Base-by-base conservation (phyloP, 345 rosid genomes). In the Microthlaspi erraticum region DNA sequence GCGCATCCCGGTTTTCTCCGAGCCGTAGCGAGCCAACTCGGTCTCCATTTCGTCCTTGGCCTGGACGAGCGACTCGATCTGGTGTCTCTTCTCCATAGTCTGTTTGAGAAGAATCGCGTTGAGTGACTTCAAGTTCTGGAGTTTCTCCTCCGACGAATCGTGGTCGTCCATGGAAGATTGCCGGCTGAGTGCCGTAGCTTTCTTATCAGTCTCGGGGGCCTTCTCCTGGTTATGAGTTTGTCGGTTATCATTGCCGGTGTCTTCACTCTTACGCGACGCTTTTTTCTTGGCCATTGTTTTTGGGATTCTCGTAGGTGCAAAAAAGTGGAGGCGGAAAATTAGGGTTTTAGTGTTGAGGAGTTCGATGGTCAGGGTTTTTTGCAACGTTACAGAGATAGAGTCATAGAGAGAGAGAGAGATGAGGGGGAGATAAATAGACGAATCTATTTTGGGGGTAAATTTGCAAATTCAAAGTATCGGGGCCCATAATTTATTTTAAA, bases 91-190 rank as follows among this genome's bases (percentile, higher is more conserved):
- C 48, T 86, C 91, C 60, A 75, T 3, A 3, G 85, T 76, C 81
- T 86, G 83, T 39, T 84, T 84, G 61, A 91, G 43, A 48, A 93
- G 93, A 32, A 81, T 3, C 14, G 49, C 54, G 78, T 89, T 89
- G 53, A 91, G 91, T 33, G 80, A 64, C 72, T 84, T 88, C 57
- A 93, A 76, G 64, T 43, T 81, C 59, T 81, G 79, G 8, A 88
- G 51, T 74, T 74, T 82, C 75, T 85, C 88, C 4, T 60, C 26
- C 26, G 69, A 42, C 9, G 71, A 56, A 7, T 66, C 64, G 31
- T 57, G 63, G 17, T 85, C 83, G 43, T 86, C 90, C 55, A 61
- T 51, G 63, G 73, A 70, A 52, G 72, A 58, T 54, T 68, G 45
- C 20, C 58, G 70, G 41, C 37, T 75, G 6, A 75, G 57, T 13